Evolutionary conservation across 2,329 filamentous ascomycete species (phyloP), one percentile per base, ranked within the genome.

Genomic region (Fusarium praegraminearum): DNA sequence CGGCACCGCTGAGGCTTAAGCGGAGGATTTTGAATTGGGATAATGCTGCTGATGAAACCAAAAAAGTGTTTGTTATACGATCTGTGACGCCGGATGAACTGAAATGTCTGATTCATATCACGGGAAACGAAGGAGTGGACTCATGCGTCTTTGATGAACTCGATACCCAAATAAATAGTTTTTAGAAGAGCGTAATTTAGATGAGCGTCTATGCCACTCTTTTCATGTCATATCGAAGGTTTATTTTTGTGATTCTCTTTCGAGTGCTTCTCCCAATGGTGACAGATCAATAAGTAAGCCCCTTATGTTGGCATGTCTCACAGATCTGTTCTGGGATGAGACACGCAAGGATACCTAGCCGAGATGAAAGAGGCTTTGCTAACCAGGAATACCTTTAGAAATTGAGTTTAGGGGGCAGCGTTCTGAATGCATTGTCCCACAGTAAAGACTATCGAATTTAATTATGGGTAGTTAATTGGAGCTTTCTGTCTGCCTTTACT

Each of bases 61-160:
- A 70, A 70, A 54, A 68, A 62, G 57, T 67, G 61, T 53, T 59
- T 65, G 46, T 56, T 70, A 70, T 62, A 70, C 55, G 67, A 70
- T 71, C 63, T 71, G 59, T 70, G 67, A 70, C 67, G 67, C 67
- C 38, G 67, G 67, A 70, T 71, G 67, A 71, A 66, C 57, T 66
- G 68, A 71, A 64, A 71, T 70, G 67, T 70, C 65, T 66, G 62
- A 69, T 71, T 71, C 69, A 71, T 69, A 71, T 69, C 61, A 73
- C 69, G 72, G 72, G 73, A 71, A 71, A 75, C 73, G 73, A 75
- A 75, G 71, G 73, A 75, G 73, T 64, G 72, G 73, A 74, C 72
- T 68, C 57, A 65, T 64, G 47, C 69, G 73, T 75, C 73, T 75
- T 74, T 75, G 73, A 75, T 75, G 73, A 75, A 73, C 70, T 75